These are phyloP conservation scores for Clonostachys chloroleuca DNA, from an alignment of 2,329 filamentous ascomycete genomes.

Conservation along the genomic window DNA sequence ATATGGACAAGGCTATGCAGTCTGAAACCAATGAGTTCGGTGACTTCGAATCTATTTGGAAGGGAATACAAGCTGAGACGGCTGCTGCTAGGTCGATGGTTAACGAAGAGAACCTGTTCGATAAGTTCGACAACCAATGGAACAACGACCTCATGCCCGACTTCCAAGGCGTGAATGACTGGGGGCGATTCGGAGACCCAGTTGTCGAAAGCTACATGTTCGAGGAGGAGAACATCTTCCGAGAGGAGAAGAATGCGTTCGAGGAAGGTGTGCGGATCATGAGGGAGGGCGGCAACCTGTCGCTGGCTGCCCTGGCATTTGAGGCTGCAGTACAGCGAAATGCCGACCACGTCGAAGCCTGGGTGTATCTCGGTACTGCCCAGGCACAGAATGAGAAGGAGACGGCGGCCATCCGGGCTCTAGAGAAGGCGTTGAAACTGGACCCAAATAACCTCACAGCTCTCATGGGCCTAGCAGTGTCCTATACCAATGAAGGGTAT, in stretches of 20 bases:
- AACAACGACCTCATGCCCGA: conserved; percentile 55
- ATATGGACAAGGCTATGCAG: conserved; percentile 68
- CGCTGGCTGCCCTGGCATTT: conserved; percentile 87
- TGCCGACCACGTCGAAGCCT: conserved; percentile 82
- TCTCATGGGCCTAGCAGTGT: conserved; percentile 92
- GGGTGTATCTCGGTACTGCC: conserved; percentile 85
- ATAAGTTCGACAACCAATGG: conserved; percentile 66
- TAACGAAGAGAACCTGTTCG: conserved; percentile 56
- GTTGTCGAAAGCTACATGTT: conserved; percentile 88
- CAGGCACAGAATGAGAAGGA: conserved; percentile 99
- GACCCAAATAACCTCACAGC: conserved; percentile 84
- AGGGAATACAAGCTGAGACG: conserved; percentile 74
- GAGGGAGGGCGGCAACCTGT: conserved; percentile 89
- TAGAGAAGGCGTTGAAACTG: conserved; percentile 85
- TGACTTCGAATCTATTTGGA: conserved; percentile 89
- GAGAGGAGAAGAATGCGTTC: conserved; percentile 76
- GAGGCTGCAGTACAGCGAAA: conserved; percentile 93
- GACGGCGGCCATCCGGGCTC: conserved; percentile 85
- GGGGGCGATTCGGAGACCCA: conserved; percentile 66
- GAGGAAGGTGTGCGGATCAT: conserved; percentile 92
- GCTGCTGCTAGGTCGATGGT: conserved; percentile 68
- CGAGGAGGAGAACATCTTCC: conserved; percentile 89
- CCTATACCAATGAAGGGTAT: conserved; percentile 98
- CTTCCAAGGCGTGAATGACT: conserved; percentile 63
- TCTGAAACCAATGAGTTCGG: conserved; percentile 73